Conservation (phyloP, 495 filamentous ascomycete species). For the Ascodesmis nigricans region DNA sequence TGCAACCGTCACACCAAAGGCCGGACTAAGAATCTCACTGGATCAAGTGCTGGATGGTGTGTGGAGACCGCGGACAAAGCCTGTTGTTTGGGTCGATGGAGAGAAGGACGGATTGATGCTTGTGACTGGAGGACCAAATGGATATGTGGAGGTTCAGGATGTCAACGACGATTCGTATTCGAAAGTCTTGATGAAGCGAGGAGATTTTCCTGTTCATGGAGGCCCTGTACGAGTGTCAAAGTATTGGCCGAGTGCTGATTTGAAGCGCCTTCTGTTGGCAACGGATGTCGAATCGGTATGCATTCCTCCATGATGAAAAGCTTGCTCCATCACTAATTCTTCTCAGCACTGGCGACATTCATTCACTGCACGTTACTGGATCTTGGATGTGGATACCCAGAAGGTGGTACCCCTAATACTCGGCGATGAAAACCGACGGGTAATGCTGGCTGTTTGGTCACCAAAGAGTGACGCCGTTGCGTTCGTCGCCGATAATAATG, state of each 20-base stretch:
- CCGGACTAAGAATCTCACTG: conserved; percentile 58
- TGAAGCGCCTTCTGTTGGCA: conserved; percentile 62
- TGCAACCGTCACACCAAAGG: conserved; percentile 39
- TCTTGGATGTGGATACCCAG: conserved; percentile 77
- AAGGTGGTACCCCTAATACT: conserved; percentile 58
- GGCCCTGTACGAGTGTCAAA: conserved; percentile 30
- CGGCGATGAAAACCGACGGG: conserved; percentile 35
- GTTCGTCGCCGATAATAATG: conserved; percentile 72
- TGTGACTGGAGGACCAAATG: conserved; percentile 21
- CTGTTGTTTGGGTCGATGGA: conserved; percentile 72
- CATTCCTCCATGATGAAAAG: conserved; percentile 1
- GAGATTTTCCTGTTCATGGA: conserved; percentile 35
- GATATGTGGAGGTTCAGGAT: conserved; percentile 21
- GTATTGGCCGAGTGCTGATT: conserved; percentile 57
- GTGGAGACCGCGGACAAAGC: conserved; percentile 47
- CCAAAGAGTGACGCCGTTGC: conserved; percentile 65
- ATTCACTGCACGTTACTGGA: conserved; percentile 65
- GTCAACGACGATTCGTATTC: conserved; percentile 31
- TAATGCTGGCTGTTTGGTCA: conserved; percentile 80
- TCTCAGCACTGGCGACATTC: conserved; percentile 72
- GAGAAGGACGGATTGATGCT: conserved; percentile 76
- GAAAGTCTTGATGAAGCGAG: conserved; percentile 42
- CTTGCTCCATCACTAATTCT: conserved; percentile 1
- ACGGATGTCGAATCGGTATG: conserved; percentile 32
- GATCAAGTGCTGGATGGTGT: conserved; percentile 52